A percentile compares a stretch with the other conserved stretches of the same genome.
Evolutionary conservation across 345 rosid species (phyloP).

Genomic region (Citrus inodora): DNA sequence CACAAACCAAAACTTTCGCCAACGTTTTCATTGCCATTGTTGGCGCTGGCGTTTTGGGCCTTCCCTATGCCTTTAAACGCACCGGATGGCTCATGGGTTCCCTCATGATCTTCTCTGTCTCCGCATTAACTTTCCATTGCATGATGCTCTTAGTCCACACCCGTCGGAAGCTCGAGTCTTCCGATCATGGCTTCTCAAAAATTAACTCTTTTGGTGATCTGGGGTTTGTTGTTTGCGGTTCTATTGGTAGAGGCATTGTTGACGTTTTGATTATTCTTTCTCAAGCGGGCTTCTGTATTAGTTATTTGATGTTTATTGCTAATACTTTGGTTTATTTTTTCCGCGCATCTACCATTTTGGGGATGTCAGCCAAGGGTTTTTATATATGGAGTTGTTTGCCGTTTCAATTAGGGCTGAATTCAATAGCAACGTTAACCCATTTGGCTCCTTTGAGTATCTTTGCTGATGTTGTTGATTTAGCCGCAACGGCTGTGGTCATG

Average conservation of each 20-base stretch:
- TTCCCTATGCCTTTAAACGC: conserved; percentile 85
- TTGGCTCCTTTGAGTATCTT: conserved; percentile 89
- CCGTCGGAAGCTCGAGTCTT: conserved; percentile 68
- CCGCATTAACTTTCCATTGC: conserved; percentile 53
- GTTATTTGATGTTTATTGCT: conserved; percentile 75
- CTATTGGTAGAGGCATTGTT: conserved; percentile 56
- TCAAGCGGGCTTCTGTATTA: conserved; percentile 81
- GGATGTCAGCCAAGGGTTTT: conserved; percentile 49
- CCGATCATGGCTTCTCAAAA: conserved; percentile 31
- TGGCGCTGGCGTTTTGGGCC: conserved; percentile 87
- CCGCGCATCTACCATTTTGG: conserved; percentile 30
- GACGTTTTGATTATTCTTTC: conserved; percentile 68
- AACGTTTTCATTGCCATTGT: conserved; percentile 86
- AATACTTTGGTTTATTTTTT: conserved; percentile 51
- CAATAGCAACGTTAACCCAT: conserved; percentile 69
- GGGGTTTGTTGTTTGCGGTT: conserved; percentile 74
- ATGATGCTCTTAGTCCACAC: conserved; percentile 80
- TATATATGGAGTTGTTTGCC: conserved; percentile 80
- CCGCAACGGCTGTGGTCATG: conserved; percentile 70
- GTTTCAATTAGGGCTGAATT: conserved; percentile 75
- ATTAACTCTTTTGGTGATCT: conserved; percentile 79
- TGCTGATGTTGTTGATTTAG: conserved; percentile 84
- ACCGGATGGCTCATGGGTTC: conserved; percentile 83
- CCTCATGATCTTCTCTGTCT: conserved; percentile 56
- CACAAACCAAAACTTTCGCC: conserved; percentile 75